Percentiles rank a stretch among this genome's conserved stretches.
Evolutionary conservation across 331 rosid genomes (phyloP).

Genomic region (Saraca asoca): DNA sequence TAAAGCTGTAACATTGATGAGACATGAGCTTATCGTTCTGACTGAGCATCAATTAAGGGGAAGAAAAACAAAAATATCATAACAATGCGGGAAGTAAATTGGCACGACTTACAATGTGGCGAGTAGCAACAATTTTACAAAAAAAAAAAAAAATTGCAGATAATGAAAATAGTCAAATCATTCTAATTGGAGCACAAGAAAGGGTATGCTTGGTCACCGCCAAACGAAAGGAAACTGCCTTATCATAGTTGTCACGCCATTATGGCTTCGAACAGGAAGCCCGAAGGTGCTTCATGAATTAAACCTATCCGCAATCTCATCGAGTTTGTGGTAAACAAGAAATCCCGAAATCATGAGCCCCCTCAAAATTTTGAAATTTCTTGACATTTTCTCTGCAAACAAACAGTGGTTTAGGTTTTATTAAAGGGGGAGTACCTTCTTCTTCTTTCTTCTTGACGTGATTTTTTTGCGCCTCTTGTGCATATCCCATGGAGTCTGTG

Average conservation of each 20-base stretch:
- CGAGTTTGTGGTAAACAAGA: neutral
- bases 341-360: neutral
- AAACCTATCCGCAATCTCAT: neutral
- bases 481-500: slow-evolving; percentile 55
- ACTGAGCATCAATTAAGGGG: neutral
- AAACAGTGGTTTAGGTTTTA: slow-evolving; percentile 37
- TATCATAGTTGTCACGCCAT: too few species aligned
- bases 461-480: slow-evolving; percentile 83
- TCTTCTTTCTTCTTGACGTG: slow-evolving; percentile 97
- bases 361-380: neutral
- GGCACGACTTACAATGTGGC: neutral
- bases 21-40: neutral
- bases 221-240: neutral
- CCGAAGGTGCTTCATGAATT: neutral
- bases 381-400: neutral
- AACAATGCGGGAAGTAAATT: neutral
- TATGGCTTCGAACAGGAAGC: too few species aligned
- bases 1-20: slow-evolving; percentile 51
- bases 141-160: too few species aligned
- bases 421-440: slow-evolving; percentile 53
- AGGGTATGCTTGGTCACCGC: neutral
- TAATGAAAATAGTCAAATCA: neutral
- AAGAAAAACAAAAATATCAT: neutral
- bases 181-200: neutral
- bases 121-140: neutral